Evolutionary conservation across 805 yeast species (phyloP), one percentile per base, ranked within the genome.

Genomic region (Ogataea haglerorum): DNA sequence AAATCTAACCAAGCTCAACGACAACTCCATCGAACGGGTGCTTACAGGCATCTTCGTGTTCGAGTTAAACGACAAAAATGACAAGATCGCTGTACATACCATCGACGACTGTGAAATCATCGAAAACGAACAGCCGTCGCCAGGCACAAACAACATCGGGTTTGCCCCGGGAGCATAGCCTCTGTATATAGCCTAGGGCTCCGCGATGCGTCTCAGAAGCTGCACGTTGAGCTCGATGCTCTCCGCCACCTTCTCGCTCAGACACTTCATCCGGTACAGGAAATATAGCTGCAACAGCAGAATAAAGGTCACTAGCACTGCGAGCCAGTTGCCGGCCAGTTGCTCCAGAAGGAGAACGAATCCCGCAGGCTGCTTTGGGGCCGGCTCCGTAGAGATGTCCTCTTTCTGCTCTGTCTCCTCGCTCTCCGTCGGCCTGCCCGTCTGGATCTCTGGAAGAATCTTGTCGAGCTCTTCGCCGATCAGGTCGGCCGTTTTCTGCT

Each of bases 71-170:
- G 70, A 69, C 17, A 63, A 65, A n/a, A 79, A 80, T 54, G 71
- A 75, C 42, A 57, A 67, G 45, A 75, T 84, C 24, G 33, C 68
- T 6, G 85, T 78, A 5, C 86, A 82, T 54, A 79, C 85, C 2
- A 69, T 84, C 23, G 91, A 84, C 49, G 73, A 80, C 50, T 69
- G 84, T 41, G 82, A 81, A 45, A 67, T 81, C 31, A 60, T 76
- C 17, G 85, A 80, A 51, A 69, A 58, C 31, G 63, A 63, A 19
- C 54, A 56, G 37, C 27, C 43, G 10, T 41, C 35, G 12, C 37
- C 35, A 14, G 31, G 21, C 28, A 27, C 47, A 15, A 34, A 48
- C 22, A 41, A 42, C 10, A 38, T 53, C 13, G 53, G 53, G 10
- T 38, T 54, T 28, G 57, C 53, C 13, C 50, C 58, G 9, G 51